Evolutionary conservation across 176 grass and related monocot genomes (phyloP), one percentile per base, ranked within the genome.

Genomic region (Dactylis glomerata): DNA sequence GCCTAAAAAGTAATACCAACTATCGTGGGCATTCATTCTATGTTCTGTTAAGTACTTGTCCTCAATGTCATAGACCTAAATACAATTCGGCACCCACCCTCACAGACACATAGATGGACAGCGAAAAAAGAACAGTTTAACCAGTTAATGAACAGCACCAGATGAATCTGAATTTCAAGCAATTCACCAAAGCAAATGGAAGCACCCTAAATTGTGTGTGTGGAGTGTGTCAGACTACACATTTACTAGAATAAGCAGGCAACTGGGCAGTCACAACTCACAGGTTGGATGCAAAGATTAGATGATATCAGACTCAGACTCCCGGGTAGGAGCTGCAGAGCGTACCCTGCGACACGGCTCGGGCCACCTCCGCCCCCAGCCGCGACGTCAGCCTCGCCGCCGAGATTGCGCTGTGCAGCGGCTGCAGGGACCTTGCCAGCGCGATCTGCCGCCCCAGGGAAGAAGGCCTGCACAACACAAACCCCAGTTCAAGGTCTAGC

Each of bases 261-360:
- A 78, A 67, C 50, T 50, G 57, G 68, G 64, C 22, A 65, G 73
- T 81, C 85, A 89, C 79, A 78, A 91, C 78, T 90, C 88, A 87
- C 85, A 78, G 59, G 86, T 61, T 84, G 68, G 78, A 86, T 32
- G 74, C 82, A 89, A 89, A 92, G 80, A 92, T 52, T 88, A 87
- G 86, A 82, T 84, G 46, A 81, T 76, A 90, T 83, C 87, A 86
- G 88, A 86, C 87, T 98, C 95, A 98, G 91, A 99, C 96, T 91
- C 96, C 96, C 62, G 93, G 96, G 78, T 96, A 90, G 81, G 93
- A 99, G 75, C 87, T 86, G 91, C 96, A 92, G 83, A 99, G 93
- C 93, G 91, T 96, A 99, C 96, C 93, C 91, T 92, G 96, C 80
- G 91, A 99, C 82, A 99, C 77, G 28, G 96, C 92, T 82, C 93